Conservation (phyloP, 2,329 filamentous ascomycete species). For the Cordyceps cateniannulata region DNA sequence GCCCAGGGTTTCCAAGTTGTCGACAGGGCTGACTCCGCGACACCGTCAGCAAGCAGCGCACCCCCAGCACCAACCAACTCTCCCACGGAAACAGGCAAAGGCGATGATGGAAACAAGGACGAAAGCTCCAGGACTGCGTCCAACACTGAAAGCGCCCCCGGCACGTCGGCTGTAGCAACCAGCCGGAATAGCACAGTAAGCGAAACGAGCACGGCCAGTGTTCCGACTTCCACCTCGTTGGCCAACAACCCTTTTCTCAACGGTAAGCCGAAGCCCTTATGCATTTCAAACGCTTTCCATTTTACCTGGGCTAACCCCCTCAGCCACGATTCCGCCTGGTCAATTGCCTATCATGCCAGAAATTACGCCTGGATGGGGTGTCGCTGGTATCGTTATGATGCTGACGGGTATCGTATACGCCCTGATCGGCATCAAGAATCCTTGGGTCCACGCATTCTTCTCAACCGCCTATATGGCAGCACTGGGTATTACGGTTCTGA, state of each 20-base stretch:
- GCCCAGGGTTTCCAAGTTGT: conserved; percentile 27
- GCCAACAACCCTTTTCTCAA: conserved; percentile 28
- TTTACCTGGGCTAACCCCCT: neutral
- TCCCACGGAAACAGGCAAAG: conserved; percentile 16
- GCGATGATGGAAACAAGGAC: neutral
- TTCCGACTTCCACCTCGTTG: conserved; percentile 16
- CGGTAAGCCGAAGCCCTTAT: conserved; percentile 21
- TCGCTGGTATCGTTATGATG: conserved; percentile 72
- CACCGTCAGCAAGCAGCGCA: conserved; percentile 5
- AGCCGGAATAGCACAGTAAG: neutral
- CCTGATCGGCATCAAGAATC: conserved; percentile 76
- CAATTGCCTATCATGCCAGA: conserved; percentile 64
- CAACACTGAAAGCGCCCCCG: neutral
- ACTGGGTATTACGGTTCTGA: conserved; percentile 71
- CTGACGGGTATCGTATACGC: conserved; percentile 63
- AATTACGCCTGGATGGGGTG: conserved; percentile 74
- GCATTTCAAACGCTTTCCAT: neutral
- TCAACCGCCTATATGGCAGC: conserved; percentile 68
- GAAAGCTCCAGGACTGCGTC: neutral
- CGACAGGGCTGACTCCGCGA: conserved; percentile 24
- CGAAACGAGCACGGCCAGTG: conserved; percentile 6
- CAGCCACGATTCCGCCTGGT: conserved; percentile 41
- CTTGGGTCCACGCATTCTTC: conserved; percentile 72
- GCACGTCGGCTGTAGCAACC: neutral
- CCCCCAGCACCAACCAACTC: conserved; percentile 15